phyloP scores from a whole-genome alignment of 495 filamentous ascomycete genomes.

The Aspergillus steynii region DNA sequence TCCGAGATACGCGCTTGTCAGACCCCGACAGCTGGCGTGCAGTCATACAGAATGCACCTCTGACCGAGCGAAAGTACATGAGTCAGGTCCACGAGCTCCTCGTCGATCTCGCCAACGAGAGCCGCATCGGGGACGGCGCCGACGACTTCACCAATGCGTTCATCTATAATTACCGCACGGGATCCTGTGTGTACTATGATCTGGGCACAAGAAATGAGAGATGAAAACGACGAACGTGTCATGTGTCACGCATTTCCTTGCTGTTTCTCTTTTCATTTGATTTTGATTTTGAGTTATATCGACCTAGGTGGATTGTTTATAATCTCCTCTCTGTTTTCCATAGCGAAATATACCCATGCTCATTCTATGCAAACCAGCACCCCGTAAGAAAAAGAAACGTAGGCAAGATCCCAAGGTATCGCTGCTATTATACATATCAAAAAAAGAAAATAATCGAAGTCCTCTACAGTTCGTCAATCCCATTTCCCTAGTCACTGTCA shows the following conservation, averaged over 20 bases:
- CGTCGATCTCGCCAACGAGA: slow-evolving; percentile 56
- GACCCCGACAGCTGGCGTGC: slow-evolving; percentile 86
- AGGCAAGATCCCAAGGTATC: slow-evolving; percentile 35
- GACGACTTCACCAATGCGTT: slow-evolving; percentile 65
- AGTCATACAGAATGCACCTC: slow-evolving; percentile 74
- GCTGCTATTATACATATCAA: slow-evolving; percentile 39
- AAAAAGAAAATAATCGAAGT: slow-evolving; percentile 17
- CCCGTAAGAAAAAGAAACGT: slow-evolving; percentile 11
- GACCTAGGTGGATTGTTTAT: slow-evolving; percentile 10
- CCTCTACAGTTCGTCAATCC: slow-evolving; percentile 6
- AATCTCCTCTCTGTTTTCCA: slow-evolving; percentile 28
- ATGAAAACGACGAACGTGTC: slow-evolving; percentile 20
- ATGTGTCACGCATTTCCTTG: slow-evolving; percentile 16
- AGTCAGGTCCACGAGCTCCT: slow-evolving; percentile 82
- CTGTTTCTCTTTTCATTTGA: slow-evolving; percentile 4
- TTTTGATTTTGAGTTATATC: slow-evolving; percentile 14
- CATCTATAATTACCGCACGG: slow-evolving; percentile 79
- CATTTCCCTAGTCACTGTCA: slow-evolving; percentile 56
- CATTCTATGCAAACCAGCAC: slow-evolving; percentile 15
- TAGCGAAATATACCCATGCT: slow-evolving; percentile 36
- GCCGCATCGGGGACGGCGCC: slow-evolving; percentile 37
- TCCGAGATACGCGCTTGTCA: slow-evolving; percentile 70
- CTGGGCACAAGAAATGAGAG: slow-evolving; percentile 44
- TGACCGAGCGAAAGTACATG: slow-evolving; percentile 83
- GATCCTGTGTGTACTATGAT: slow-evolving; percentile 74